Conservation (phyloP, 352 stramenopile genomes). For the Aphanomyces invadans region DNA sequence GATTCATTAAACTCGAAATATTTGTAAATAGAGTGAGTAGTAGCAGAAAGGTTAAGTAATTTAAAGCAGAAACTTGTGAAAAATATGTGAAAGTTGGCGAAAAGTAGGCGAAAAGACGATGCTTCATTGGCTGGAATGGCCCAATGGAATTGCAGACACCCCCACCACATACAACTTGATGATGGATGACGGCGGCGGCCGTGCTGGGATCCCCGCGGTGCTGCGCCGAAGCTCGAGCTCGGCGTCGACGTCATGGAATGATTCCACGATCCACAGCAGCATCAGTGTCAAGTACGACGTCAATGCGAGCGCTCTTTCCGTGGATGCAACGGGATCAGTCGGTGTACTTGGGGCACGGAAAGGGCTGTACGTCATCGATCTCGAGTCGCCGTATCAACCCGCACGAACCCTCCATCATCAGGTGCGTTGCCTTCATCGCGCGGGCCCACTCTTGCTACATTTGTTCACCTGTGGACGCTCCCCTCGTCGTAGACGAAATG, state of each 20-base stretch:
- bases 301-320: conserved; percentile 56
- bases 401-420: conserved; percentile 60
- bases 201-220: background rate
- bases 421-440: no score
- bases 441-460: no score
- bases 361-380: conserved; percentile 62
- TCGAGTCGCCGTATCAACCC: conserved; percentile 54
- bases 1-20: background rate
- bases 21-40: no score
- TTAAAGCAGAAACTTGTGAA: no score
- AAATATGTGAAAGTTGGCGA: background rate
- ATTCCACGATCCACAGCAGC: conserved; percentile 43
- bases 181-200: background rate
- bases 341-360: conserved; percentile 59
- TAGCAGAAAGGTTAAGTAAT: no score
- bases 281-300: conserved; percentile 53
- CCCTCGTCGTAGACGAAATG: conserved; percentile 53
- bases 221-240: conserved; percentile 11
- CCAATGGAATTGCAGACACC: background rate
- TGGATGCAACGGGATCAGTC: conserved; percentile 59
- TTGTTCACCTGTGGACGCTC: no score
- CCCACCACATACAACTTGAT: background rate
- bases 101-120: background rate
- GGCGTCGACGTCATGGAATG: conserved; percentile 2
- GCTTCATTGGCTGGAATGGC: background rate